Evolutionary conservation across 2,329 filamentous ascomycete species (phyloP), one percentile per base, ranked within the genome.

Genomic region (Neopestalotiopsis clavispora): DNA sequence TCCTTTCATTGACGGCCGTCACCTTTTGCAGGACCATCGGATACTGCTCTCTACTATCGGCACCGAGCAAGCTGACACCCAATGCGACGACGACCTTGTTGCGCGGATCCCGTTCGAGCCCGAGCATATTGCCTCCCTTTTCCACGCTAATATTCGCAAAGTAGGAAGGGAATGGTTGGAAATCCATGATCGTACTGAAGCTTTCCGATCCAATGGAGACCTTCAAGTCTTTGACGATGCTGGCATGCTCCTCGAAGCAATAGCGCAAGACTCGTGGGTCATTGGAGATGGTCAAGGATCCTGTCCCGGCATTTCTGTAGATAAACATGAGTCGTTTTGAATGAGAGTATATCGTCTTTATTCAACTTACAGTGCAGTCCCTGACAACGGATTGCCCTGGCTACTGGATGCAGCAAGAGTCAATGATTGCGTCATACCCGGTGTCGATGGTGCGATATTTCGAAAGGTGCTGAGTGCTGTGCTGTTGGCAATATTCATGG

Each of bases 71-170:
- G 57, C 28, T 60, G 12, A 38, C 30, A 74, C 61, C 3, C 70
- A 70, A 56, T 71, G 74, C 4, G 75, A 73, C 10, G 70, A 61
- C 7, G 23, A 74, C 61, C 13, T 70, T 58, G 34, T 76, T 34
- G 14, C 60, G 30, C 38, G 6, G 12, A 7, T 30, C 23, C 32
- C 17, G 57, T 3, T 67, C 75, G 2, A 77, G 67, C 4, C 76
- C 76, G 17, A 78, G 74, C 64, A 77, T 73, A 63, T 77, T 76
- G 1, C 75, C 75, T 1, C 76, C 75, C 6, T 71, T 72, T 4
- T 42, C 40, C 4, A 67, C 38, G 20, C 32, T 67, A 9, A 56
- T 66, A 49, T 66, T 66, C 17, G 64, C 49, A 10, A 23, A 17
- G 10, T 67, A 34, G 1, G 23, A 30, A 23, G 57, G 57, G 1